Percentiles rank a stretch among this genome's conserved stretches.
Conservation (phyloP, 139 green algal species). For the Chlorella ohadii region DNA sequence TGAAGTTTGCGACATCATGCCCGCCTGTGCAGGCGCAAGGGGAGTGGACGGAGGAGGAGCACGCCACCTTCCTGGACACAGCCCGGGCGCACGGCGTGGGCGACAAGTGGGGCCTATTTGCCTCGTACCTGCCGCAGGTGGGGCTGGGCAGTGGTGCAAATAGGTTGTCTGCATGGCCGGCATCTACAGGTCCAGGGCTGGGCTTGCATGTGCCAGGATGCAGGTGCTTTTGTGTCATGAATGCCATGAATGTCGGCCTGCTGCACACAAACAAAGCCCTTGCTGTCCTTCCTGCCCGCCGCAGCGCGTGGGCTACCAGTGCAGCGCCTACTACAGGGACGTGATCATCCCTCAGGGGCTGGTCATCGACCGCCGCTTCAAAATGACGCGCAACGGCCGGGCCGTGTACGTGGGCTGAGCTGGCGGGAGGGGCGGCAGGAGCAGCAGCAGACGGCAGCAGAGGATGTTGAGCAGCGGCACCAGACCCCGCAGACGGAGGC, state of each 20-base stretch:
- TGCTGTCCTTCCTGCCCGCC: too few relatives aligned
- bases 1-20: neutral
- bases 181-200: too few relatives aligned
- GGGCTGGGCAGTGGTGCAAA: too few relatives aligned
- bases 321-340: constrained; percentile 71
- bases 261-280: too few relatives aligned
- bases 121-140: constrained; percentile 60
- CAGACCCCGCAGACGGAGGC: too few relatives aligned
- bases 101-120: constrained; percentile 85
- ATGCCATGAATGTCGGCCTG: too few relatives aligned
- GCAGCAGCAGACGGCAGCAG: too few relatives aligned
- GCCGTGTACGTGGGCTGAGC: constrained; percentile 52
- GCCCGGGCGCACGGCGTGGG: constrained; percentile 64
- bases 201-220: too few relatives aligned
- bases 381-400: constrained; percentile 48
- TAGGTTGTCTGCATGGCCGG: too few relatives aligned
- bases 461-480: too few relatives aligned
- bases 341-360: constrained; percentile 49
- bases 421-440: too few relatives aligned
- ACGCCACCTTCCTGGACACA: constrained; percentile 66
- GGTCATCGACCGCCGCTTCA: constrained; percentile 53
- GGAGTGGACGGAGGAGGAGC: constrained; percentile 60
- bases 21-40: constrained; percentile 21
- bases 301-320: constrained; percentile 82
- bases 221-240: too few relatives aligned